phyloP scores from a whole-genome alignment of 257 asterid species.

The Phtheirospermum japonicum region DNA sequence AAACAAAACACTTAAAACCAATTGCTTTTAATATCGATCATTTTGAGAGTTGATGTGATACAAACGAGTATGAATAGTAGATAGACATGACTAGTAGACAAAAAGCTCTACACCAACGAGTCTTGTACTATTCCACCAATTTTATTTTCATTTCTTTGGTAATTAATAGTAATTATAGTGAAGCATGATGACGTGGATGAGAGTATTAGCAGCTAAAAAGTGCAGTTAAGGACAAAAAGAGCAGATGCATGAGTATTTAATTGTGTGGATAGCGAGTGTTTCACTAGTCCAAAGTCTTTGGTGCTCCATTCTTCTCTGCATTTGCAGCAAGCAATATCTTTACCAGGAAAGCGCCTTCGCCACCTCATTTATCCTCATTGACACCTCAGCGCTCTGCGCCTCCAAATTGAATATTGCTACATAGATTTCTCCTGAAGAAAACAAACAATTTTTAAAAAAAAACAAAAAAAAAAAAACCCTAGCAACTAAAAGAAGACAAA shows the following conservation, averaged over 20 bases:
- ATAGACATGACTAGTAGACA: no score
- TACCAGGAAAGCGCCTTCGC: constrained; percentile 46
- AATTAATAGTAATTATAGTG: no score
- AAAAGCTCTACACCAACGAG: no score
- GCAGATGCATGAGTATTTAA: constrained; percentile 68
- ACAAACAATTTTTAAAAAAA: no score
- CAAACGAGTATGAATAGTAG: no score
- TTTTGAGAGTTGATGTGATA: no score
- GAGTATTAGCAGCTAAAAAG: constrained; percentile 9
- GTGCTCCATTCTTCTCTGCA: constrained; percentile 78
- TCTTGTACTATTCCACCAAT: no score
- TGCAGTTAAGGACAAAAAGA: constrained; percentile 59
- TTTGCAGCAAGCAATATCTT: constrained; percentile 34
- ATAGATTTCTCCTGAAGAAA: constrained; percentile 81
- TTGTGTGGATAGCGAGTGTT: constrained; percentile 39
- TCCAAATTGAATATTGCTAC: constrained; percentile 76
- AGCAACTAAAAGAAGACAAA: no score
- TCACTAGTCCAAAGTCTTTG: constrained; percentile 51
- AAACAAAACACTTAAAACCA: no score
- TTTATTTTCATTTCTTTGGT: no score
- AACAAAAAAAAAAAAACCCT: no score
- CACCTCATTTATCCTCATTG: constrained; percentile 49
- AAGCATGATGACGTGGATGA: neutral
- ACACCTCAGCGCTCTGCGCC: constrained; percentile 33
- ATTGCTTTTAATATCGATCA: no score